These are phyloP conservation scores for Penicillium psychrofluorescens DNA, from an alignment of 495 filamentous ascomycete species.

Conservation along the genomic window DNA sequence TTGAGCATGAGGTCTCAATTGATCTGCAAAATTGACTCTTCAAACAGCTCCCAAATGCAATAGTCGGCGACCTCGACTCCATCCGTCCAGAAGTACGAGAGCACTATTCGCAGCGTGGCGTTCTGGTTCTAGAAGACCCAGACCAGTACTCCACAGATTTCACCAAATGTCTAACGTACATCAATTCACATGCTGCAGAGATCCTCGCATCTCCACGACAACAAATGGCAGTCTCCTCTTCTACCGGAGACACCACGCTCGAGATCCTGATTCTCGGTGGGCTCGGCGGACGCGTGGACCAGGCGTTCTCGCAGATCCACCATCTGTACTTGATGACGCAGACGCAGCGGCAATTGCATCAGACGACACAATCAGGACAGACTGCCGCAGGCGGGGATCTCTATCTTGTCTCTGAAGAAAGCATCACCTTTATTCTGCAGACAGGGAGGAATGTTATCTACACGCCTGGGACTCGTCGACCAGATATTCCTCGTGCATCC, in stretches of 20 bases:
- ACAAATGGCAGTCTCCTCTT: not conserved
- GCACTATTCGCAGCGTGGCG: constrained; percentile 51
- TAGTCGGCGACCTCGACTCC: constrained; percentile 90
- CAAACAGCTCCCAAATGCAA: constrained; percentile 50
- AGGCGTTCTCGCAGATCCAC: constrained; percentile 81
- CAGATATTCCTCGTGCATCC: not conserved
- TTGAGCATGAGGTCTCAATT: too few relatives aligned
- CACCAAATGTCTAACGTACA: constrained; percentile 63
- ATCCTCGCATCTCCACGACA: constrained; percentile 18
- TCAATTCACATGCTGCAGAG: constrained; percentile 30
- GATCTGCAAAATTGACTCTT: not conserved
- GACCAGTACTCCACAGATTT: constrained; percentile 87
- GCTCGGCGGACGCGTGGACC: constrained; percentile 84
- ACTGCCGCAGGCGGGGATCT: constrained; percentile 29
- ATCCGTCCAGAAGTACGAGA: constrained; percentile 46
- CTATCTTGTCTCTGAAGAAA: constrained; percentile 70
- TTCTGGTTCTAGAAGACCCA: constrained; percentile 52
- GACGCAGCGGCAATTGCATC: constrained; percentile 2
- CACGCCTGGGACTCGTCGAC: constrained; percentile 42
- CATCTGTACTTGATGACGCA: constrained; percentile 52
- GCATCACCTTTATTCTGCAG: constrained; percentile 71
- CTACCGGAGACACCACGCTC: constrained; percentile 8
- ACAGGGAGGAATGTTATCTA: constrained; percentile 59
- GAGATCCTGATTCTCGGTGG: constrained; percentile 70
- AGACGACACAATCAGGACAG: not conserved